Evolutionary conservation across 805 yeast genomes (phyloP), one percentile per base, ranked within the genome.

Genomic region (Monosporozyma solicola): DNA sequence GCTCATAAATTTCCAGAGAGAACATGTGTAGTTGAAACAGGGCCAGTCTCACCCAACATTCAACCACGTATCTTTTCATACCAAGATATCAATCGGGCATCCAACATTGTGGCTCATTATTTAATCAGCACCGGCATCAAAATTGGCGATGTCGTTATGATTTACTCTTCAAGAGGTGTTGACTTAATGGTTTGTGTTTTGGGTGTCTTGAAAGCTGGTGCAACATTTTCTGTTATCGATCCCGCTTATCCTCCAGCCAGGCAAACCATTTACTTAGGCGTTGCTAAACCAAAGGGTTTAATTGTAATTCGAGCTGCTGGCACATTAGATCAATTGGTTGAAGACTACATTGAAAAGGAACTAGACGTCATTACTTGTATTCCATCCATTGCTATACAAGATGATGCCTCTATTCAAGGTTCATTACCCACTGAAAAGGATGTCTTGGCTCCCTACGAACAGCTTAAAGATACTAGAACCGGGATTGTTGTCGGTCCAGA

Each of bases 171-270:
- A 64, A 83, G 99, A 71, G 97, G 97, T 61, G 99, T 94, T 7
- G 99, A 94, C 67, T 75, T 94, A 57, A 88, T 94, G 81, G 88
- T 95, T 45, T 95, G 98, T 5, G 97, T 94, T 16, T 84, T 94
- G 87, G 99, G 98, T 70, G 96, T 90, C 22, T 79, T 94, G 67
- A 94, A 94, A 73, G 98, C 99, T 1, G 99, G 99, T 61, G 98
- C 96, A 16, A 92, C 99, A 0, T 94, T 94, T 69, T 91, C 97
- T 9, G 99, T 94, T 24, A 95, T 94, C 58, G 99, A 94, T 67
- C 99, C 99, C 7, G 98, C 98, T 5, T 94, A 94, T 69, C 99
- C 99, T 45, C 97, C 99, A 16, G 95, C 96, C 9, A 82, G 99
- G 71, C 99, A 94, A 71, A 94, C 88, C 58, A 81, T 94, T 56